Conservation (phyloP, 1,284 basidiomycete genomes). For the Entoloma clypeatum region DNA sequence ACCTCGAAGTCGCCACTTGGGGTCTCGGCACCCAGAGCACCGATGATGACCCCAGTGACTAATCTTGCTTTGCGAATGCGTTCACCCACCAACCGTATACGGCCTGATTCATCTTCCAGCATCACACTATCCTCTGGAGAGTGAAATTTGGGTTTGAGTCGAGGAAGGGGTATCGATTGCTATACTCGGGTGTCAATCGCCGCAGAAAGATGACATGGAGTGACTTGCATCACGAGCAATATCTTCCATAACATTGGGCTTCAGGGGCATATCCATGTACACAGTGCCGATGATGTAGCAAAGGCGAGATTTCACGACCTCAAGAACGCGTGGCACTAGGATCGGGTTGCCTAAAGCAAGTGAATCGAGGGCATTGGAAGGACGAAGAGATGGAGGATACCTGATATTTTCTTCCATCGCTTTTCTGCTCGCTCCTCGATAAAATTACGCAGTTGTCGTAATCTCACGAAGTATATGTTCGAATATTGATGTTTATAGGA, state of each 20-base stretch:
- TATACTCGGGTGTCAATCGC: slow-evolving; percentile 29
- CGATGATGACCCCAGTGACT: slow-evolving; percentile 90
- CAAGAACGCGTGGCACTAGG: slow-evolving; percentile 82
- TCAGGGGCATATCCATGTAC: slow-evolving; percentile 97
- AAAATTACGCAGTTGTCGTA: slow-evolving; percentile 58
- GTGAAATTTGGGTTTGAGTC: slow-evolving; percentile 69
- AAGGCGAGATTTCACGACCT: slow-evolving; percentile 79
- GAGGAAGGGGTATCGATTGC: slow-evolving; percentile 88
- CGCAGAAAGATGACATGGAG: slow-evolving; percentile 5
- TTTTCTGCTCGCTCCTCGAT: slow-evolving; percentile 63
- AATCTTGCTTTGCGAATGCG: slow-evolving; percentile 50
- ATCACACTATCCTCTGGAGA: slow-evolving; percentile 80
- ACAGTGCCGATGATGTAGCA: slow-evolving; percentile 94
- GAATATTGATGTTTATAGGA: slow-evolving; percentile 89
- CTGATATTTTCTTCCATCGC: slow-evolving; percentile 64
- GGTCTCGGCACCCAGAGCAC: slow-evolving; percentile 88
- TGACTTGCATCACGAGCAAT: slow-evolving; percentile 83
- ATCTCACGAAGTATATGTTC: slow-evolving; percentile 86
- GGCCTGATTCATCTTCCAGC: slow-evolving; percentile 94
- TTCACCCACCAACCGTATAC: slow-evolving; percentile 84
- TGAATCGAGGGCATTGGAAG: slow-evolving; percentile 1
- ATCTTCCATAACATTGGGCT: slow-evolving; percentile 96
- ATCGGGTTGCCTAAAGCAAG: slow-evolving; percentile 58
- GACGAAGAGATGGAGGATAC: slow-evolving; percentile 35
- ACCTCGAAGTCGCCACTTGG: slow-evolving; percentile 91